Evolutionary conservation across 169 alveolate genomes (phyloP).

Genomic region (Plasmodium vinckei): DNA sequence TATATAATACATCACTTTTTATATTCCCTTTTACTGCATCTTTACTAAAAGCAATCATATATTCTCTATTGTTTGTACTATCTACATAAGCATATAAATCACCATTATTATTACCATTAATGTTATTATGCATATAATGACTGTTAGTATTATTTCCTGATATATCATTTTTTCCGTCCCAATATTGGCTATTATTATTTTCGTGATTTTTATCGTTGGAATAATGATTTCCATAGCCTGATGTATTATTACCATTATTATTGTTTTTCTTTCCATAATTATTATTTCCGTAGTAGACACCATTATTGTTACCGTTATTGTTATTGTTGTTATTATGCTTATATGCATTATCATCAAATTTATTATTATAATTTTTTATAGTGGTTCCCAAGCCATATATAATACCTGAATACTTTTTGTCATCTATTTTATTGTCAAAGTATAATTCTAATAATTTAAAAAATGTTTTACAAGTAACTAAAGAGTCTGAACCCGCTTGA

Average conservation of each 20-base stretch:
- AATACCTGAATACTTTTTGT: constrained; percentile 86
- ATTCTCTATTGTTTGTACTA: constrained; percentile 27
- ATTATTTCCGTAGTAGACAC: background rate
- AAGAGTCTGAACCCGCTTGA: constrained; percentile 99
- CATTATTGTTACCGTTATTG: constrained; percentile 12
- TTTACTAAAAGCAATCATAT: constrained; percentile 33
- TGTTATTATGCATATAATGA: no score
- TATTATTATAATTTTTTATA: constrained; percentile 56
- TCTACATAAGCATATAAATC: constrained; percentile 11
- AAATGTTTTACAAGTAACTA: constrained; percentile 95
- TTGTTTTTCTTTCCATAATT: background rate
- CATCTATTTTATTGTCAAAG: constrained; percentile 89
- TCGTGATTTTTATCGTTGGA: background rate
- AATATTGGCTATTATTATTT: background rate
- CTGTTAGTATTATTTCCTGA: background rate
- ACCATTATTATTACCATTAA: background rate
- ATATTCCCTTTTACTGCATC: constrained; percentile 32
- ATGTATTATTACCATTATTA: background rate
- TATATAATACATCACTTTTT: constrained; percentile 46
- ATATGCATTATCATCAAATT: constrained; percentile 35
- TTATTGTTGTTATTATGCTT: constrained; percentile 16
- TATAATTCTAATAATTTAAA: constrained; percentile 91
- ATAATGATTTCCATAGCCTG: background rate
- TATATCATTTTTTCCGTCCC: constrained; percentile 26
- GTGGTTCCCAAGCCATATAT: constrained; percentile 91